Base-by-base conservation (phyloP, 202 grass and related monocot genomes). In the Dendrocalamus latiflorus region DNA sequence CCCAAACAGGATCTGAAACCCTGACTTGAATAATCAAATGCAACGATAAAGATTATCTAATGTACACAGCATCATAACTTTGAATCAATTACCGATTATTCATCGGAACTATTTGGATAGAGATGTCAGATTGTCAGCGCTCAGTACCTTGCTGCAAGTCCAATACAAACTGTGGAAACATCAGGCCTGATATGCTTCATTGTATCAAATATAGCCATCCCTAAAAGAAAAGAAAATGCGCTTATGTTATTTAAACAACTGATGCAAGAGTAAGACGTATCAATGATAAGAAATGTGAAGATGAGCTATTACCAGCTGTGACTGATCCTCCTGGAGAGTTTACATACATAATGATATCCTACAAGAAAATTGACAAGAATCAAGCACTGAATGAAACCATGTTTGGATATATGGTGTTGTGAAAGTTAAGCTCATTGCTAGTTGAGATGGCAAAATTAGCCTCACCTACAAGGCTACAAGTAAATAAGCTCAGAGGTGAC, bases 311-410 rank as follows among this genome's bases (percentile, higher is more conserved):
- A 98, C 96, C 96, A 69, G 96, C 96, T 81, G 93, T 95, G 47
- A 98, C 96, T 33, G 96, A 95, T 59, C 96, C 96, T 83, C 96
- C 96, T 44, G 93, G 96, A 26, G 93, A 95, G 75, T 99, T 99
- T 39, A 99, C 83, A 84, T 95, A 99, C 91, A 99, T 99, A 76
- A 99, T 82, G 26, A 99, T 99, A 87, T 99, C 96, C 96, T 99
- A 89, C 64, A 85, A 15, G 54, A 79, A 86, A 22, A 84, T 68
- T 58, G 59, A 70, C 36, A 84, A 84, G 47, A 54, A 74, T 79
- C 22, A 79, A 51, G 68, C 16, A 74, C 21, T 44, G 48, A 8
- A 79, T 73, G 14, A 74, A 86, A 42, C 25, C 39, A 76, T 44
- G 3, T 48, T 45, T 45, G 43, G 25, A 68, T 60, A 41, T 43